Evolutionary conservation across 1,139 yeast species (phyloP).

Genomic region (Sugiyamaella xylanicola): DNA sequence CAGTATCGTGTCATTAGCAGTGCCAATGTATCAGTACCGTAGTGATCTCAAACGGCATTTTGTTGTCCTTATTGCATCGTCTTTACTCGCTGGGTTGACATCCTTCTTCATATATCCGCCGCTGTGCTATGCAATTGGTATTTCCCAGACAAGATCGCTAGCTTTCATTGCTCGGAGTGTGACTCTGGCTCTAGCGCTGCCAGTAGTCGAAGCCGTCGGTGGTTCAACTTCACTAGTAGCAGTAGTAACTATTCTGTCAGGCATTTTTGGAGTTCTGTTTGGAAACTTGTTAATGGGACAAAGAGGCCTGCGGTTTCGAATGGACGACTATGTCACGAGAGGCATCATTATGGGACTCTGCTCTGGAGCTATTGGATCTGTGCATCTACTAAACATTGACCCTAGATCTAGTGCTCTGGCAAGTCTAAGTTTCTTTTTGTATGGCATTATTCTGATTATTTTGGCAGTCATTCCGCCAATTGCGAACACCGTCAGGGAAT

Average conservation of each 20-base stretch:
- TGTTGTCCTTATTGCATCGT: conserved; percentile 60
- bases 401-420: conserved; percentile 84
- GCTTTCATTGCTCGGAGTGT: conserved; percentile 82
- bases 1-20: conserved; percentile 70
- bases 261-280: conserved; percentile 70
- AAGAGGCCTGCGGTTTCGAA: conserved; percentile 51
- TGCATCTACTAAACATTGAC: conserved; percentile 65
- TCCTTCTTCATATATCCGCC: conserved; percentile 73
- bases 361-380: conserved; percentile 83
- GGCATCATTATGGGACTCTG: conserved; percentile 77
- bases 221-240: conserved; percentile 78
- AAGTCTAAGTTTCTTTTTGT: conserved; percentile 67
- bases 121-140: conserved; percentile 64
- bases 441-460: conserved; percentile 73
- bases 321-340: conserved; percentile 70
- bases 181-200: conserved; percentile 80
- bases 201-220: conserved; percentile 62
- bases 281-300: conserved; percentile 57
- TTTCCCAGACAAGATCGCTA: conserved; percentile 59
- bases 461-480: conserved; percentile 60
- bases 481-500: conserved; percentile 43
- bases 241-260: conserved; percentile 75
- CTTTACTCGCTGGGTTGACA: conserved; percentile 56
- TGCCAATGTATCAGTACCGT: conserved; percentile 78
- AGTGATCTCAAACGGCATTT: conserved; percentile 62